These are phyloP conservation scores for Diaporthe sp. DNA, from an alignment of 2,329 filamentous ascomycete species.

Conservation along the genomic window DNA sequence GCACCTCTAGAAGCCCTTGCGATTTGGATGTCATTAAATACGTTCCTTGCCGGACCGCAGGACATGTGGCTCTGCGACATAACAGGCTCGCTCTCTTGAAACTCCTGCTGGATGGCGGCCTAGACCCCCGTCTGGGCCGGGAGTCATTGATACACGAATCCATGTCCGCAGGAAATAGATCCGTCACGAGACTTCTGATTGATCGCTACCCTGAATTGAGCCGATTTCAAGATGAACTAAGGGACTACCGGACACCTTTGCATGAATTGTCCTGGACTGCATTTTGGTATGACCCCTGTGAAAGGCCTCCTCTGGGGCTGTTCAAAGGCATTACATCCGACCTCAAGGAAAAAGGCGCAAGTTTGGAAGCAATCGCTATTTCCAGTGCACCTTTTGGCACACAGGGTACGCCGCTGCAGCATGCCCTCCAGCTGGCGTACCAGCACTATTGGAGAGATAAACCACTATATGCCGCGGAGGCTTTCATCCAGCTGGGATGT, in stretches of 20 bases:
- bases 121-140: neutral
- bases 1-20: too few species aligned
- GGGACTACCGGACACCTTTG: neutral
- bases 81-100: neutral
- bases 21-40: too few species aligned
- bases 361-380: neutral
- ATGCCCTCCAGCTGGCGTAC: neutral
- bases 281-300: neutral
- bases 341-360: neutral
- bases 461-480: too few species aligned
- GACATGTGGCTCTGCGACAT: neutral
- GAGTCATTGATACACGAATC: neutral
- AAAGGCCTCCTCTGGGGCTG: neutral
- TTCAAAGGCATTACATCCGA: neutral
- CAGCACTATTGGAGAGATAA: too few species aligned
- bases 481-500: neutral
- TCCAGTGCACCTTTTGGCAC: too few species aligned
- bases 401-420: neutral
- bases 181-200: neutral
- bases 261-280: neutral
- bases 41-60: neutral
- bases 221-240: neutral
- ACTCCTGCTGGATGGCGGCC: neutral
- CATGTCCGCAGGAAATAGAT: neutral
- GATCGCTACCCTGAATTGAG: neutral